Base-by-base conservation (phyloP, 2,329 filamentous ascomycete species). In the Tolypocladium inflatum region DNA sequence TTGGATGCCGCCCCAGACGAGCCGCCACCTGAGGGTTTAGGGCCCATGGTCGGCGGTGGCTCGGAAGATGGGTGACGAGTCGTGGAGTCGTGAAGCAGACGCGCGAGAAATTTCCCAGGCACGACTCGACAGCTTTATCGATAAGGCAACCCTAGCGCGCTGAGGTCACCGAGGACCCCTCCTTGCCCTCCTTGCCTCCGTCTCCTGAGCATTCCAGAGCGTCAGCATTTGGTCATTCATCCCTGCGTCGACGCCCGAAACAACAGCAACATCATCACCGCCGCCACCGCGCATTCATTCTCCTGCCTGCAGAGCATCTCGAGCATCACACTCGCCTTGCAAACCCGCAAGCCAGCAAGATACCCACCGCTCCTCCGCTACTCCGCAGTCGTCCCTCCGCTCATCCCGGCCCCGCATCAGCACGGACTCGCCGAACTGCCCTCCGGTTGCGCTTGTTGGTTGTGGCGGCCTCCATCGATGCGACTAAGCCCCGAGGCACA, bases 21-120 rank as follows among this genome's bases (percentile, higher is more conserved):
- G 66, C 66, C 66, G 59, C 51, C 66, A 61, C 59, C 61, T 55
- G 60, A 54, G 48, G 62, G 63, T 56, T 60, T 67, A 55, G 61
- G 65, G 60, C 63, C 66, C 67, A 67, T 73, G 58, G 60, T 56
- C 54, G 63, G 38, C 54, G 63, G 41, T 57, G 58, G 60, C 62
- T 57, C 60, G 62, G 55, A 52, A 56, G 48, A 56, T 50, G 59
- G 54, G 39, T 53, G 48, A 33, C 26, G 17, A 8, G 17, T 35
- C 17, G 51, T 54, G 23, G 42, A 39, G 37, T 53, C 54, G 55
- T 50, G 52, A 54, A 23, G 56, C 39, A 33, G 37, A 48, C 51
- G 54, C 23, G 26, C 56, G 51, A 35, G 45, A 38, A 52, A 52
- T 21, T 52, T 37, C 6, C 30, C 26, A 6, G 17, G 3, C 23